Conservation (phyloP, 1,284 basidiomycete genomes). For the Porodaedalea pini region DNA sequence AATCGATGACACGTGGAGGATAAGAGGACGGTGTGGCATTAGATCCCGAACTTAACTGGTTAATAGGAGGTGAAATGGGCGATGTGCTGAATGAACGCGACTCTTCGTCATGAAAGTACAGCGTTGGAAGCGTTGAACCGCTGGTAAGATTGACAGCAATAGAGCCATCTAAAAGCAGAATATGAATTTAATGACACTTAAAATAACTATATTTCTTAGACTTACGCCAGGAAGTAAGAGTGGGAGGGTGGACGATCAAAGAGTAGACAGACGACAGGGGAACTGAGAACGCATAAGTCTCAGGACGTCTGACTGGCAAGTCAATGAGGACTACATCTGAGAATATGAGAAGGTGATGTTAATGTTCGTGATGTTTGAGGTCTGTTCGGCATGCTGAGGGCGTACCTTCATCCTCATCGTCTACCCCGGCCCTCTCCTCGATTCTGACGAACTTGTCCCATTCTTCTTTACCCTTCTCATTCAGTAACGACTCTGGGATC, state of each 20-base stretch:
- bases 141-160: slow-evolving; percentile 83
- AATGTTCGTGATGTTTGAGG: neutral
- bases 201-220: slow-evolving; percentile 27
- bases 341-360: neutral
- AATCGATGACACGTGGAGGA: slow-evolving; percentile 46
- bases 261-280: slow-evolving; percentile 89
- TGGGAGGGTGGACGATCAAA: slow-evolving; percentile 80
- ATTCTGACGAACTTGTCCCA: slow-evolving; percentile 85
- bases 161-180: slow-evolving; percentile 55
- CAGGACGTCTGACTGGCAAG: slow-evolving; percentile 69
- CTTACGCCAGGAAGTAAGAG: slow-evolving; percentile 85
- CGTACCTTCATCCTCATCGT: slow-evolving; percentile 72
- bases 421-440: slow-evolving; percentile 56
- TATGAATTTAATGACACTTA: neutral
- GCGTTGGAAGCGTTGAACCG: slow-evolving; percentile 84
- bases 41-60: slow-evolving; percentile 28
- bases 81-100: slow-evolving; percentile 70
- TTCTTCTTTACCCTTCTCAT: slow-evolving; percentile 71
- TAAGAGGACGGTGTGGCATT: slow-evolving; percentile 46
- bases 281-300: slow-evolving; percentile 94
- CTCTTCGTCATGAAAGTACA: slow-evolving; percentile 97
- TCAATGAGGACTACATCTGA: slow-evolving; percentile 77
- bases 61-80: slow-evolving; percentile 36
- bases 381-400: slow-evolving; percentile 19
- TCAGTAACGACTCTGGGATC: slow-evolving; percentile 78